Evolutionary conservation across 768 basidiomycete genomes (phyloP).

Genomic region (Scleroderma citrinum): DNA sequence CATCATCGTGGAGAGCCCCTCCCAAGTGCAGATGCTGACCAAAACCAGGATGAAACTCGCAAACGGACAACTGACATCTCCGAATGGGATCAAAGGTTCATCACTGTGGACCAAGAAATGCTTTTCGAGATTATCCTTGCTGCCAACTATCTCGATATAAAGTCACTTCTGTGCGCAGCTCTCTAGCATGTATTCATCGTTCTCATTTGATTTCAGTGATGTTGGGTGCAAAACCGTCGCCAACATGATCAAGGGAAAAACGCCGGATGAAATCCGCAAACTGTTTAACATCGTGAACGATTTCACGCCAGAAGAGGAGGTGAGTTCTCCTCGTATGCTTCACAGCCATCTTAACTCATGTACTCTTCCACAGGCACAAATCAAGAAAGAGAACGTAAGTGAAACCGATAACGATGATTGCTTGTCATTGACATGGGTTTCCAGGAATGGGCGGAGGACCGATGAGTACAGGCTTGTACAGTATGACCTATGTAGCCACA

Average conservation of each 20-base stretch:
- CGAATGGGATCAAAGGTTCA: conserved; percentile 99
- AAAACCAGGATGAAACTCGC: conserved; percentile 86
- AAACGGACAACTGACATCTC: conserved; percentile 98
- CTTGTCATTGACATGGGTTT: conserved; percentile 15
- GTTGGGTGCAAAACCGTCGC: conserved; percentile 99
- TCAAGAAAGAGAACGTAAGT: conserved; percentile 98
- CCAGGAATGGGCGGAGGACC: conserved; percentile 92
- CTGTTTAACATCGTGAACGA: conserved; percentile 97
- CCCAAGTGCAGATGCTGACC: conserved; percentile 75
- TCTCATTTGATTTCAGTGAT: conserved; percentile 48
- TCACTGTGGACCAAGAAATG: conserved; percentile 99
- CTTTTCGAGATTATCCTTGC: conserved; percentile 99
- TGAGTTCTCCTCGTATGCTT: conserved; percentile 27
- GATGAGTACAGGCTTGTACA: conserved; percentile 41
- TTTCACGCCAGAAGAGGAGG: conserved; percentile 99
- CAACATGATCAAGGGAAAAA: conserved; percentile 99
- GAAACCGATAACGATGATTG: background rate
- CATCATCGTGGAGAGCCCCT: conserved; percentile 98
- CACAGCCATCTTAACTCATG: conserved; percentile 3
- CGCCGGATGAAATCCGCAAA: conserved; percentile 97
- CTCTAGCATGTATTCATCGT: background rate
- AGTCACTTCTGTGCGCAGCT: conserved; percentile 80
- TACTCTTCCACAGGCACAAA: conserved; percentile 64
- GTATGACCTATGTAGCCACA: conserved; percentile 17
- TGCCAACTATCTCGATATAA: conserved; percentile 99